phyloP scores from a whole-genome alignment of 1,284 basidiomycete species.

The Mycosarcoma mackinlayi region DNA sequence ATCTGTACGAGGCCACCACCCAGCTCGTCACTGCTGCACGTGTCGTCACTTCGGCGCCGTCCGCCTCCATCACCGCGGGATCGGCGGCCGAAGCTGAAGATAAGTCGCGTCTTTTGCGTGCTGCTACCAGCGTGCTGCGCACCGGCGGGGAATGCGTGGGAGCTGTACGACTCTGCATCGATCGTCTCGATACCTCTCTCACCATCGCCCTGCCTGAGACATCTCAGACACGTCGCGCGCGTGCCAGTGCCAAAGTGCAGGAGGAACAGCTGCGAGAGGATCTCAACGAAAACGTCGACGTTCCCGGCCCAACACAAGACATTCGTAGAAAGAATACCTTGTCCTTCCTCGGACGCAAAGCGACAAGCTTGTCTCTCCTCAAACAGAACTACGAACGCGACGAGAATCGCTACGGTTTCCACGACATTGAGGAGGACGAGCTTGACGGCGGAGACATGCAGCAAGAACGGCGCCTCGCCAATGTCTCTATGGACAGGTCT shows the following conservation, averaged over 20 bases:
- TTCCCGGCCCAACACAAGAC: slow-evolving; percentile 4
- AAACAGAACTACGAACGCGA: slow-evolving; percentile 62
- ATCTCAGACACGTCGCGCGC: slow-evolving; percentile 25
- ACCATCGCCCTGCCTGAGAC: slow-evolving; percentile 42
- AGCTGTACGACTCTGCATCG: slow-evolving; percentile 58
- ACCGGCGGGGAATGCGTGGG: slow-evolving; percentile 62
- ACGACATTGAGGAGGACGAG: slow-evolving; percentile 46
- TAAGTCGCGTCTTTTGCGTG: slow-evolving; percentile 78
- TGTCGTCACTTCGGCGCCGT: slow-evolving; percentile 70
- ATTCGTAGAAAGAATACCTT: slow-evolving; percentile 69
- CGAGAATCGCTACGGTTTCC: slow-evolving; percentile 37
- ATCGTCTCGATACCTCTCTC: slow-evolving; percentile 40
- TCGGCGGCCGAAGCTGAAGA: slow-evolving; percentile 80
- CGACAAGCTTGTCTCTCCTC: slow-evolving; percentile 69
- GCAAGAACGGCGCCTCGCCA: slow-evolving; percentile 5
- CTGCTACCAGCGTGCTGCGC: slow-evolving; percentile 86
- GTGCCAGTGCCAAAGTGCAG: slow-evolving; percentile 9
- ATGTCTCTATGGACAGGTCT: slow-evolving; percentile 13
- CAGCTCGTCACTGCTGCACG: slow-evolving; percentile 87
- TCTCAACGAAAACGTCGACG: slow-evolving; percentile 12
- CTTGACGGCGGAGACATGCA: slow-evolving; percentile 25
- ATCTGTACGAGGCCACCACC: slow-evolving; percentile 84
- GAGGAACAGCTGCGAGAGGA: slow-evolving; percentile 13
- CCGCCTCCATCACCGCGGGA: slow-evolving; percentile 68
- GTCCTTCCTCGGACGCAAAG: slow-evolving; percentile 71